Conservation (phyloP, 2,329 filamentous ascomycete species). For the Fusarium mangiferae region DNA sequence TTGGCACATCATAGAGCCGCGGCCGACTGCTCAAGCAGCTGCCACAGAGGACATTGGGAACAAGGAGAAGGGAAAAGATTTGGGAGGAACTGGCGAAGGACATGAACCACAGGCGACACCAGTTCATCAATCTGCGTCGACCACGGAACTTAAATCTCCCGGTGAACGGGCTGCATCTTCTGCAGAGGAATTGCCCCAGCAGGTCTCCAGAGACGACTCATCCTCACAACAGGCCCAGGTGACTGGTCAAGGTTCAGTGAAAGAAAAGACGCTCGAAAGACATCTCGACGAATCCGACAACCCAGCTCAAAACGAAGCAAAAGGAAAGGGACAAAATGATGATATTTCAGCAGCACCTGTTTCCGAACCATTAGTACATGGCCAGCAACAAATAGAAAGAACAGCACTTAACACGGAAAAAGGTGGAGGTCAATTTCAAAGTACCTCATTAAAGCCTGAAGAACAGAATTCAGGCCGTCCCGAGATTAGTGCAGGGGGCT, state of each 20-base stretch:
- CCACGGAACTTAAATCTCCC: accelerated
- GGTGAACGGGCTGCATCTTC: neutral
- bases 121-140: too few relatives aligned
- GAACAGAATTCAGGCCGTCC: accelerated
- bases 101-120: neutral
- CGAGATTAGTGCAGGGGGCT: neutral
- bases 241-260: accelerated
- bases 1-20: neutral
- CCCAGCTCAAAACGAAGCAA: neutral
- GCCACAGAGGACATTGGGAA: accelerated
- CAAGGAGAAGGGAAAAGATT: neutral
- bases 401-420: neutral
- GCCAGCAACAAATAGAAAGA: accelerated
- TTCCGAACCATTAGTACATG: accelerated
- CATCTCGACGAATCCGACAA: accelerated
- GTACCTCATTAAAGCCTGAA: accelerated
- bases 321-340: too few relatives aligned
- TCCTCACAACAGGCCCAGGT: accelerated
- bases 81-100: accelerated
- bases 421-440: too few relatives aligned
- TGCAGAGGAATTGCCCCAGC: neutral
- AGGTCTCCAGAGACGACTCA: accelerated
- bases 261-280: accelerated
- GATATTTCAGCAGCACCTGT: neutral
- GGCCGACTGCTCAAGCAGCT: accelerated